These are phyloP conservation scores for Trichomonascaceae sp. DNA, from an alignment of 1,139 yeast species.

Conservation along the genomic window DNA sequence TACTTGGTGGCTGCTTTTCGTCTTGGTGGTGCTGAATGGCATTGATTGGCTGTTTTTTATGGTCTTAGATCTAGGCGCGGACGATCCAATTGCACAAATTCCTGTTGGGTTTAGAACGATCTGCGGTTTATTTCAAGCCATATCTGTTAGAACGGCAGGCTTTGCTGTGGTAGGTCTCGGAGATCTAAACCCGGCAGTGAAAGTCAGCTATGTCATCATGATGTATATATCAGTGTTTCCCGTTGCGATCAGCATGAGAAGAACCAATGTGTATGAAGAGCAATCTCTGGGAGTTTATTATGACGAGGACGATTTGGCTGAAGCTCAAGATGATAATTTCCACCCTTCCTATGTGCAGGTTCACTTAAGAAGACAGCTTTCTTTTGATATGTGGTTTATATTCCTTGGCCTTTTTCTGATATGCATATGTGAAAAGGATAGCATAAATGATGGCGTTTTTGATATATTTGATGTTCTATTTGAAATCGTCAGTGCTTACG, in stretches of 20 bases:
- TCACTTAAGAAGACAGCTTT: slow-evolving; percentile 85
- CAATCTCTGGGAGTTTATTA: slow-evolving; percentile 85
- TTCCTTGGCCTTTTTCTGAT: slow-evolving; percentile 79
- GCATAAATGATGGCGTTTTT: slow-evolving; percentile 49
- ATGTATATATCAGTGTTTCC: slow-evolving; percentile 98
- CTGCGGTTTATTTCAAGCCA: slow-evolving; percentile 84
- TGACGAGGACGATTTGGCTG: slow-evolving; percentile 33
- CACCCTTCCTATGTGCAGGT: slow-evolving; percentile 62
- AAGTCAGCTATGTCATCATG: slow-evolving; percentile 90
- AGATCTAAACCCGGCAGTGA: slow-evolving; percentile 78
- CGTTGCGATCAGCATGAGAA: slow-evolving; percentile 87
- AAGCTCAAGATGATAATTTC: slow-evolving; percentile 21
- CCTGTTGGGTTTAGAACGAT: slow-evolving; percentile 65
- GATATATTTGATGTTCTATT: slow-evolving; percentile 68
- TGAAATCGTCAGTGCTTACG: slow-evolving; percentile 91
- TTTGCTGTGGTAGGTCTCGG: slow-evolving; percentile 66
- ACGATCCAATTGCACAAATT: slow-evolving; percentile 37
- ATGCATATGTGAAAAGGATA: slow-evolving; percentile 75
- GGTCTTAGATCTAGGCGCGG: slow-evolving; percentile 56
- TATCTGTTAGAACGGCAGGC: slow-evolving; percentile 93
- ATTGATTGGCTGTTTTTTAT: slow-evolving; percentile 76
- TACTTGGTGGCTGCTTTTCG: slow-evolving; percentile 88
- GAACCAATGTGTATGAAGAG: slow-evolving; percentile 96
- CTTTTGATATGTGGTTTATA: slow-evolving; percentile 92
- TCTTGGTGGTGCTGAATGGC: slow-evolving; percentile 63